These are phyloP conservation scores for Metschnikowia reukaufii DNA, from an alignment of 805 yeast species.

Conservation along the genomic window DNA sequence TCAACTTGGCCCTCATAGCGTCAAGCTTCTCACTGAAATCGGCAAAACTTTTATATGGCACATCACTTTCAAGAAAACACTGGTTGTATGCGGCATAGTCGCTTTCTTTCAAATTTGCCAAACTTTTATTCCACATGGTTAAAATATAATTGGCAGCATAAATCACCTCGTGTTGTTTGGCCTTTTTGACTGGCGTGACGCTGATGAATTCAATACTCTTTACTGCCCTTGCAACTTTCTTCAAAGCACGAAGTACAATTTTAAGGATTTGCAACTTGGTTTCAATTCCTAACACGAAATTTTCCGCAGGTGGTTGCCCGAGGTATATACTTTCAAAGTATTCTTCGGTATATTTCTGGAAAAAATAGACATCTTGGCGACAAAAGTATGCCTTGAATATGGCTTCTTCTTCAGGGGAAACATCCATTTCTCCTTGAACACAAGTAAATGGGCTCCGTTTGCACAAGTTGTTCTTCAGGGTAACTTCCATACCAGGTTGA, in stretches of 20 bases:
- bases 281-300: too few relatives aligned
- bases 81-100: not conserved
- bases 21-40: not conserved
- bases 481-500: not conserved
- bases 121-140: slow-evolving; percentile 1
- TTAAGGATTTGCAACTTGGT: not conserved
- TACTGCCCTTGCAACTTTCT: not conserved
- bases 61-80: slow-evolving; percentile 1
- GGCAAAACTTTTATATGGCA: not conserved
- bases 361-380: not conserved
- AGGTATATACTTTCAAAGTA: not conserved
- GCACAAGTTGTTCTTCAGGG: not conserved
- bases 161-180: not conserved
- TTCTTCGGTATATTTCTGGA: slow-evolving; percentile 1
- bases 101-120: not conserved
- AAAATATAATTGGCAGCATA: slow-evolving; percentile 2
- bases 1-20: not conserved
- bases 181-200: not conserved
- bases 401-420: not conserved
- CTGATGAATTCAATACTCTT: not conserved
- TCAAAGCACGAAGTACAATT: slow-evolving; percentile 3
- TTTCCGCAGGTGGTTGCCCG: not conserved
- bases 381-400: not conserved
- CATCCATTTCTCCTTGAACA: not conserved
- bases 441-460: not conserved